These are phyloP conservation scores for Mortierella sp. DNA, from an alignment of 371 early-diverging fungal genomes.

Conservation along the genomic window DNA sequence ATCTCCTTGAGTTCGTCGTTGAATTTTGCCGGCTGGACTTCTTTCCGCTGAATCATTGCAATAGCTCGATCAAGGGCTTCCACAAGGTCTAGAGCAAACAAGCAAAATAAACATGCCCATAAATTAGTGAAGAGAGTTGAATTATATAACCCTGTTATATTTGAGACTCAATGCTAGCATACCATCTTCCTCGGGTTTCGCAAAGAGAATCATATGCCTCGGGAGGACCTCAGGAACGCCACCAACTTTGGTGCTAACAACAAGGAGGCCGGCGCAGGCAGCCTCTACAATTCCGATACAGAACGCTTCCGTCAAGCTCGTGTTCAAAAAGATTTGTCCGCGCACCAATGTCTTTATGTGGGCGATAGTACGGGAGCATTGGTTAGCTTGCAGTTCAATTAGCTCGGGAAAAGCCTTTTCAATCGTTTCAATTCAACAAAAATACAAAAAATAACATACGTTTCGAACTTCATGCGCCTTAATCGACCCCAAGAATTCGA, in stretches of 20 bases:
- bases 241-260: constrained; percentile 99
- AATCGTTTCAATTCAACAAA: background rate
- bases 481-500: constrained; percentile 92
- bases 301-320: constrained; percentile 99
- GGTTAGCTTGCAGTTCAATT: background rate
- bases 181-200: constrained; percentile 93
- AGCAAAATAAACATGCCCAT: no score
- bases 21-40: constrained; percentile 79
- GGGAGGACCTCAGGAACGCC: constrained; percentile 99
- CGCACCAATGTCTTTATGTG: constrained; percentile 78
- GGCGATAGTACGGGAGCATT: background rate
- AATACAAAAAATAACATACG: constrained; percentile 59
- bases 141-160: constrained; percentile 5
- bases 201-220: constrained; percentile 94
- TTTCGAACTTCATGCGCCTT: constrained; percentile 89
- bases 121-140: no score
- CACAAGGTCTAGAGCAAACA: constrained; percentile 73
- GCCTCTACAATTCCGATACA: constrained; percentile 99
- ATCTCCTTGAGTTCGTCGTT: constrained; percentile 90
- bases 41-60: constrained; percentile 73
- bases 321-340: constrained; percentile 98
- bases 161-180: constrained; percentile 12
- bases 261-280: constrained; percentile 93
- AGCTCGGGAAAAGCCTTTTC: background rate
- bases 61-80: constrained; percentile 82